A percentile compares a stretch with the other conserved stretches of the same genome.
Evolutionary conservation across 441 rosid species (phyloP).

Genomic region (Erysimum pusillum): DNA sequence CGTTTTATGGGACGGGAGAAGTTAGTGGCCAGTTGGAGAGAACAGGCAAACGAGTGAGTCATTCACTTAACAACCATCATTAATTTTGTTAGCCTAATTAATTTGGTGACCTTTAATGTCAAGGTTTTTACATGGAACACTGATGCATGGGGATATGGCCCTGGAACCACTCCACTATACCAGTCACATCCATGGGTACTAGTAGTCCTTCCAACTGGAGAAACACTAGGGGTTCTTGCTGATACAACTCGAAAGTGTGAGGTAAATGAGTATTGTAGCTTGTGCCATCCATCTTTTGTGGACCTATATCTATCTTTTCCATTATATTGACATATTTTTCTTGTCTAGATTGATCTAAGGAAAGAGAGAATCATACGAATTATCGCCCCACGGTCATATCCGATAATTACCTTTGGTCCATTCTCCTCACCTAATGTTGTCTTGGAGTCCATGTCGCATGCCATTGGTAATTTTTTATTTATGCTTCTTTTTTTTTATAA

Average conservation of each 20-base stretch:
- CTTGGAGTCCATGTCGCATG: conserved; percentile 73
- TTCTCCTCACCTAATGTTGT: conserved; percentile 81
- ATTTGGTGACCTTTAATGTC: conserved; percentile 10
- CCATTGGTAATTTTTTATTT: conserved; percentile 67
- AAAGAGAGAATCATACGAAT: conserved; percentile 63
- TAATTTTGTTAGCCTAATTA: background rate
- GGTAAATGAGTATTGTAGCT: conserved; percentile 54
- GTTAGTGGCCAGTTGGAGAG: conserved; percentile 96
- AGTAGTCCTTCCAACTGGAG: conserved; percentile 87
- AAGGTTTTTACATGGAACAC: conserved; percentile 97
- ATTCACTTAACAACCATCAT: conserved; percentile 3
- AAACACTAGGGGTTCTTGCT: conserved; percentile 91
- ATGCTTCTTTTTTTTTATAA: background rate
- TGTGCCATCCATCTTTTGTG: conserved; percentile 20
- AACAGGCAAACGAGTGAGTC: conserved; percentile 86
- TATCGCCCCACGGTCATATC: conserved; percentile 68
- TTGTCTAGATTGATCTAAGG: conserved; percentile 88
- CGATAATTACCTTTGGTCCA: conserved; percentile 91
- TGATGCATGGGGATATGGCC: conserved; percentile 88
- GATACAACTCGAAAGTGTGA: conserved; percentile 90
- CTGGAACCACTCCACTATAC: conserved; percentile 88
- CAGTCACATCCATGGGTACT: conserved; percentile 99
- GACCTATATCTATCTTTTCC: conserved; percentile 22
- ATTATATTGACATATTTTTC: conserved; percentile 24
- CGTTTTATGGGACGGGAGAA: conserved; percentile 97